These are phyloP conservation scores for Ophiostoma perfectum DNA, from an alignment of 2,329 filamentous ascomycete species.

Conservation along the genomic window DNA sequence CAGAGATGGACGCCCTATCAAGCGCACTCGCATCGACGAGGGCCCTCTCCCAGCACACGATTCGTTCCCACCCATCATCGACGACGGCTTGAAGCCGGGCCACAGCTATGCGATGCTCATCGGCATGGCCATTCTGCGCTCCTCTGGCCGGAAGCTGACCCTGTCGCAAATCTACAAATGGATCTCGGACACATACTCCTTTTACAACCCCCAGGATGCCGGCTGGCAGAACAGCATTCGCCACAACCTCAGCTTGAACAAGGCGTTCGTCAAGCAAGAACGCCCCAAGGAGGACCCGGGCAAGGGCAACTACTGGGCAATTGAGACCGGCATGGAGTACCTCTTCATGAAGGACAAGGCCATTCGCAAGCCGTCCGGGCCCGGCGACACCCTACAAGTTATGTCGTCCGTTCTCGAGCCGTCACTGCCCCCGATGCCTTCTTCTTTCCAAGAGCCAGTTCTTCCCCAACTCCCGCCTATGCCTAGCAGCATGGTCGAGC, in stretches of 20 bases:
- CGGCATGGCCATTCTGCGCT: conserved; percentile 91
- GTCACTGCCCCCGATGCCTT: conserved; percentile 37
- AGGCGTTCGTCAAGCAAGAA: conserved; percentile 93
- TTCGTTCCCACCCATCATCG: conserved; percentile 74
- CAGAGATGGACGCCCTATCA: conserved; percentile 60
- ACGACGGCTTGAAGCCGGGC: conserved; percentile 82
- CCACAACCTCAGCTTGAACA: conserved; percentile 94
- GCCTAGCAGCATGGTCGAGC: conserved; percentile 28
- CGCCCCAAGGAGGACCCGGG: conserved; percentile 94
- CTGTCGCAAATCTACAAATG: conserved; percentile 97
- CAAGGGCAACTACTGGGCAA: conserved; percentile 96
- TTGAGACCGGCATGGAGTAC: conserved; percentile 81
- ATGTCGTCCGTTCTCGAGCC: conserved; percentile 52
- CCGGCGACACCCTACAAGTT: conserved; percentile 53
- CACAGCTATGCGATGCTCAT: conserved; percentile 95
- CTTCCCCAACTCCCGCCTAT: conserved; percentile 41
- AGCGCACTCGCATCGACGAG: conserved; percentile 63
- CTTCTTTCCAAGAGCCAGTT: conserved; percentile 41
- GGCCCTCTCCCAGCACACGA: conserved; percentile 59
- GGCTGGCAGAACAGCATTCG: conserved; percentile 99
- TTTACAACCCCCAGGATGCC: conserved; percentile 76
- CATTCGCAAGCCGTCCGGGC: conserved; percentile 51
- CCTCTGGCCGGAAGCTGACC: conserved; percentile 75
- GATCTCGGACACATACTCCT: conserved; percentile 92
- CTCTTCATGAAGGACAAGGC: conserved; percentile 87